phyloP scores from a whole-genome alignment of 345 rosid genomes.

The Arabis alpina region DNA sequence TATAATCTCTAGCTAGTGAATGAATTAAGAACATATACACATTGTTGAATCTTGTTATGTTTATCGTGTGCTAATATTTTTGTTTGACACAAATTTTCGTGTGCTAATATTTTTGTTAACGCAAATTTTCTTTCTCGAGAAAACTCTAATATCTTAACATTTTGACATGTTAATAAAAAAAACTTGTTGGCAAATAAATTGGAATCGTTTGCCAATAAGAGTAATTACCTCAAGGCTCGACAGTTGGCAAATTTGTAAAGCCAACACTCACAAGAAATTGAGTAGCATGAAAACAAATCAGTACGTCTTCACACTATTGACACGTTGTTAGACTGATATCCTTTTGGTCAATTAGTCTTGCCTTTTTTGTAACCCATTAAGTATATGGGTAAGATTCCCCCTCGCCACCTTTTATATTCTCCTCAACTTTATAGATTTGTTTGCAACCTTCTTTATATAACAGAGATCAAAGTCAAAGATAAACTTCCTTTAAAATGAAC shows the following conservation, averaged over 20 bases:
- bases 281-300: conserved; percentile 14
- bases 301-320: conserved; percentile 10
- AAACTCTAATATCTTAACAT: too few species aligned
- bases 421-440: conserved; percentile 19
- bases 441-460: conserved; percentile 15
- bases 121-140: too few species aligned
- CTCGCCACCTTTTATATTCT: conserved; percentile 1
- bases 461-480: conserved; percentile 1
- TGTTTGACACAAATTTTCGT: too few species aligned
- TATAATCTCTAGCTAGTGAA: too few species aligned
- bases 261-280: conserved; percentile 11
- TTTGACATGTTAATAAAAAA: too few species aligned
- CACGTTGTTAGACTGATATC: conserved; percentile 12
- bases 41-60: too few species aligned
- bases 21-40: too few species aligned
- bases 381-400: conserved; percentile 19
- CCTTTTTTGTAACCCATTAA: neutral
- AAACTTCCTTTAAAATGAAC: conserved; percentile 7
- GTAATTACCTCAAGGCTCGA: conserved; percentile 8
- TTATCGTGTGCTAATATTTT: too few species aligned
- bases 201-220: conserved; percentile 20
- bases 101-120: too few species aligned
- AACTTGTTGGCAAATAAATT: neutral
- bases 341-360: conserved; percentile 15
- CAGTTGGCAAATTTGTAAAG: conserved; percentile 28